These are phyloP conservation scores for Aspergillus heteromorphus DNA, from an alignment of 495 filamentous ascomycete species.

Conservation along the genomic window DNA sequence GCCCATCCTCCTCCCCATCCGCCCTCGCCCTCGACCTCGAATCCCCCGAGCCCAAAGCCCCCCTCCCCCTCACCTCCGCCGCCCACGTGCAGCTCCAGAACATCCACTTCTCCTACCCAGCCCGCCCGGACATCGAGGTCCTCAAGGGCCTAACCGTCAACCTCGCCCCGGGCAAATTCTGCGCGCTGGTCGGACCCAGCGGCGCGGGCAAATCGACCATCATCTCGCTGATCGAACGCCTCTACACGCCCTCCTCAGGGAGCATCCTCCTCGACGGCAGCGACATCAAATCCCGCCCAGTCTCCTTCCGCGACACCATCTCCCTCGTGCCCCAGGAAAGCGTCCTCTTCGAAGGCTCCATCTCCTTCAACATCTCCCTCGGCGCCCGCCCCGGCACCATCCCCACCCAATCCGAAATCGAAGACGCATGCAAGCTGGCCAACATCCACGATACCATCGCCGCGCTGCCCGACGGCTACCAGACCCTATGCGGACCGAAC, in stretches of 20 bases:
- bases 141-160: slow-evolving; percentile 48
- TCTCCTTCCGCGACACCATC: slow-evolving; percentile 42
- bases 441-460: slow-evolving; percentile 56
- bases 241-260: slow-evolving; percentile 42
- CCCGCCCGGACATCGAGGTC: slow-evolving; percentile 49
- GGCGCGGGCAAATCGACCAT: slow-evolving; percentile 60
- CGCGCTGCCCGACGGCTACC: slow-evolving; percentile 54
- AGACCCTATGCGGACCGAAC: slow-evolving; percentile 59
- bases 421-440: slow-evolving; percentile 51
- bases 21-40: slow-evolving; percentile 13
- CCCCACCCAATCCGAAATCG: slow-evolving; percentile 47
- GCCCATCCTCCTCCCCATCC: not conserved
- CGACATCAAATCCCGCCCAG: slow-evolving; percentile 33
- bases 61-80: slow-evolving; percentile 4
- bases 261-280: slow-evolving; percentile 36
- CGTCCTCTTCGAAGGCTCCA: slow-evolving; percentile 48
- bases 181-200: slow-evolving; percentile 55
- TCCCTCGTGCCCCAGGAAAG: slow-evolving; percentile 53
- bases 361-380: slow-evolving; percentile 50
- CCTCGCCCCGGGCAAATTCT: slow-evolving; percentile 53
- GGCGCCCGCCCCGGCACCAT: slow-evolving; percentile 39
- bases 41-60: slow-evolving; percentile 13
- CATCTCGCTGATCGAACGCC: slow-evolving; percentile 52
- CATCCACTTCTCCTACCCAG: slow-evolving; percentile 57
- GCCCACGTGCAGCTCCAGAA: slow-evolving; percentile 43